These are phyloP conservation scores for Rhizopus delemar DNA, from an alignment of 371 early-diverging fungal genomes.

Conservation along the genomic window DNA sequence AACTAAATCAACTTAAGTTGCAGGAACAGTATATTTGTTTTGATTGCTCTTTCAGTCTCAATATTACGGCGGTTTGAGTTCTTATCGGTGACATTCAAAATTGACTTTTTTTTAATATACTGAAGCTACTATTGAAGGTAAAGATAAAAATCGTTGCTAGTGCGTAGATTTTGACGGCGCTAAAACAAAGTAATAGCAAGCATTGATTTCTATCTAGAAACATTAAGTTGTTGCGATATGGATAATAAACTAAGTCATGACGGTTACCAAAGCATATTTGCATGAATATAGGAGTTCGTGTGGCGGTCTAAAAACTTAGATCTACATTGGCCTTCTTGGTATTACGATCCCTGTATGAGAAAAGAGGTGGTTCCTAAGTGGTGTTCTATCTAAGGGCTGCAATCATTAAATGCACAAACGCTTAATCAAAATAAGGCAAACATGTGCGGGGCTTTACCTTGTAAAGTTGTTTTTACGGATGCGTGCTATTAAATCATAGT, in stretches of 20 bases:
- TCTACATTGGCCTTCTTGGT: conserved; percentile 17
- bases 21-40: conserved; percentile 16
- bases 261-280: conserved; percentile 14
- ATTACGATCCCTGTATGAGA: conserved; percentile 16
- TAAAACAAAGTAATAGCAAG: conserved; percentile 9
- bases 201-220: conserved; percentile 6
- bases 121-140: conserved; percentile 10
- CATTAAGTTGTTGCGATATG: conserved; percentile 7
- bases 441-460: no score
- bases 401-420: not conserved
- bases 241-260: conserved; percentile 18
- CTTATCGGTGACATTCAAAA: conserved; percentile 16
- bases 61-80: conserved; percentile 16
- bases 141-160: conserved; percentile 4
- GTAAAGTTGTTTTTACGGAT: no score
- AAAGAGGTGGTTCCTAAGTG: conserved; percentile 13
- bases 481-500: no score
- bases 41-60: conserved; percentile 12
- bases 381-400: conserved; percentile 13
- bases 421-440: no score
- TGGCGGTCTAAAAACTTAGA: conserved; percentile 10
- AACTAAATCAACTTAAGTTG: conserved; percentile 15
- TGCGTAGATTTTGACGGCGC: conserved; percentile 5
- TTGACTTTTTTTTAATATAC: no score
- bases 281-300: conserved; percentile 10